Conservation (phyloP, 805 yeast genomes). For the Tetrapisispora taiwanensis region DNA sequence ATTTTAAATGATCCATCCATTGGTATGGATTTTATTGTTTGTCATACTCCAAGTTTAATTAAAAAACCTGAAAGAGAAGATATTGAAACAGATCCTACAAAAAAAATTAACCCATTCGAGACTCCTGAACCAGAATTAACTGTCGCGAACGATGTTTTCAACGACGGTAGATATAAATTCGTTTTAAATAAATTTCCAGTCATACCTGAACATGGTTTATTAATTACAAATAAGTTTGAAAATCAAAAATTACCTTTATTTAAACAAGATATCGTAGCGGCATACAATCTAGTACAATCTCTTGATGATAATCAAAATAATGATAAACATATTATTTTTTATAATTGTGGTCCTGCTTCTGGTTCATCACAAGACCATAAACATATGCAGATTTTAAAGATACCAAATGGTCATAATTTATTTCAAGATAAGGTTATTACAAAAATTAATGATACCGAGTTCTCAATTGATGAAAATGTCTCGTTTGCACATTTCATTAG, state of each 20-base stretch:
- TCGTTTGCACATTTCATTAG: slow-evolving; percentile 77
- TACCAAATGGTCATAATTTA: slow-evolving; percentile 50
- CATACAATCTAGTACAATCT: slow-evolving; percentile 43
- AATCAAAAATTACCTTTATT: slow-evolving; percentile 64
- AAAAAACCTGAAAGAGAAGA: slow-evolving; percentile 33
- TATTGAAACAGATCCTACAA: slow-evolving; percentile 8
- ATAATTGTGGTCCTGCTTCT: slow-evolving; percentile 76
- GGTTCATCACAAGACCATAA: slow-evolving; percentile 96
- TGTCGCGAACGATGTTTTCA: slow-evolving; percentile 41
- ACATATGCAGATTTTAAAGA: slow-evolving; percentile 75
- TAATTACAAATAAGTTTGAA: slow-evolving; percentile 66
- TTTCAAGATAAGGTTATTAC: slow-evolving; percentile 50
- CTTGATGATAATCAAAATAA: slow-evolving; percentile 33
- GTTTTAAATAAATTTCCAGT: slow-evolving; percentile 85
- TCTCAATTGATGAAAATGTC: slow-evolving; percentile 38
- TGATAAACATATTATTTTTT: slow-evolving; percentile 65
- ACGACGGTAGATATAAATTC: slow-evolving; percentile 41
- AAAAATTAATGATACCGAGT: slow-evolving; percentile 41
- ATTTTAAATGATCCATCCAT: slow-evolving; percentile 24
- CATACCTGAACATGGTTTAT: slow-evolving; percentile 63
- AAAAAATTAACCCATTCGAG: slow-evolving; percentile 56
- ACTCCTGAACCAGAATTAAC: slow-evolving; percentile 71
- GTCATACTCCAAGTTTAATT: slow-evolving; percentile 26
- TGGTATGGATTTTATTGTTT: slow-evolving; percentile 26
- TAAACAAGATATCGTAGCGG: slow-evolving; percentile 56